Percentiles rank a stretch among this genome's conserved stretches.
Conservation (phyloP, 495 filamentous ascomycete species). For the Neurospora sp. region DNA sequence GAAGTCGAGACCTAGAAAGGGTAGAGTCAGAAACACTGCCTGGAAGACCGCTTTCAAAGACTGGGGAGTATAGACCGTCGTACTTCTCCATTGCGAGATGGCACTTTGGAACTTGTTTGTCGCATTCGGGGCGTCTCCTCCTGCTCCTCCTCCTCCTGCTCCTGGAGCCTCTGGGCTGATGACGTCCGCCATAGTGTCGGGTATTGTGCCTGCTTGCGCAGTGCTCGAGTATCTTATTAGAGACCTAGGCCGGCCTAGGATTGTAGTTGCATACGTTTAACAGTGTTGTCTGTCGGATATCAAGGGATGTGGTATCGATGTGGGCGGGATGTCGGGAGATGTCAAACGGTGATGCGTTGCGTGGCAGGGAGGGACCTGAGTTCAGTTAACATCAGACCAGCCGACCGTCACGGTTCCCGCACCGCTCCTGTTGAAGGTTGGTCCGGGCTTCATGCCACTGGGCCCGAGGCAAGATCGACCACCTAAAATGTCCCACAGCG, state of each 20-base stretch:
- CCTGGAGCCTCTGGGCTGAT: conserved; percentile 14
- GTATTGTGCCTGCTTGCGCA: conserved; percentile 4
- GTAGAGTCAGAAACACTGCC: conserved; percentile 3
- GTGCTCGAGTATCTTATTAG: conserved; percentile 8
- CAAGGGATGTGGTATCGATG: conserved; percentile 4
- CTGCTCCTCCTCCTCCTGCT: conserved; percentile 7
- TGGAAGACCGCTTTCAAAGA: neutral
- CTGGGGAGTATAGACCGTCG: conserved; percentile 6
- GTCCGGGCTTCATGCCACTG: neutral
- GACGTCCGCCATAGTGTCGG: conserved; percentile 22
- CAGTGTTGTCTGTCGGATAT: conserved; percentile 6
- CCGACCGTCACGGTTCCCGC: neutral
- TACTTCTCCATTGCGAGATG: conserved; percentile 95
- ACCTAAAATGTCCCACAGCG: neutral
- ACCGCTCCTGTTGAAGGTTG: neutral
- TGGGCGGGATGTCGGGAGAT: neutral
- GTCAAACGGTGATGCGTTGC: neutral
- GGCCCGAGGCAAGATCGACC: neutral
- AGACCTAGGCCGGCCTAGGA: neutral
- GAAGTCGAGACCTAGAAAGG: conserved; percentile 68
- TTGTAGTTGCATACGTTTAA: neutral
- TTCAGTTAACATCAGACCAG: neutral
- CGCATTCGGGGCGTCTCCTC: conserved; percentile 3
- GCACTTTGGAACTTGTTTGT: conserved; percentile 87
- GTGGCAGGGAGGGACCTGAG: neutral